These are phyloP conservation scores for Colletotrichum scovillei DNA, from an alignment of 2,329 filamentous ascomycete species.

Conservation along the genomic window DNA sequence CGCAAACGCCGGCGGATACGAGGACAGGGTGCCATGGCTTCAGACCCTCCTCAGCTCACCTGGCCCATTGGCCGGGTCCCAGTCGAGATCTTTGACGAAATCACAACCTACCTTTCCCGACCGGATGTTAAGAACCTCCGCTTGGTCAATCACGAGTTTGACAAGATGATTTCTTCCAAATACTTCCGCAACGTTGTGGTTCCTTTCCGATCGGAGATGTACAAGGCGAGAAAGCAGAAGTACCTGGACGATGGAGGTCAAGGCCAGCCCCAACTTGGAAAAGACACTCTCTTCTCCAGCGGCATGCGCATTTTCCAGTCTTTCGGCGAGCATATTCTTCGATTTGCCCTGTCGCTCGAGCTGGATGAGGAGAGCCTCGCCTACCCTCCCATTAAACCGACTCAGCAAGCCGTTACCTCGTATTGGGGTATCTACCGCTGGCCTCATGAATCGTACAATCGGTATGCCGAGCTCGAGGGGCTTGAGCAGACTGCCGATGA, in stretches of 20 bases:
- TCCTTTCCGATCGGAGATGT: constrained; percentile 73
- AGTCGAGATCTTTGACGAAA: constrained; percentile 70
- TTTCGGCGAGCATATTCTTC: constrained; percentile 69
- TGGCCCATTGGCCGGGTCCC: constrained; percentile 60
- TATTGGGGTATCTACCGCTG: constrained; percentile 76
- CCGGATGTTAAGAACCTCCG: constrained; percentile 70
- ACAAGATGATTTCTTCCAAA: constrained; percentile 65
- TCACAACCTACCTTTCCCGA: constrained; percentile 65
- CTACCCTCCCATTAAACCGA: constrained; percentile 65
- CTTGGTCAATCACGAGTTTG: constrained; percentile 68
- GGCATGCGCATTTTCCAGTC: constrained; percentile 71
- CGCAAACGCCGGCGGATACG: constrained; percentile 29
- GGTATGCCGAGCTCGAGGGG: constrained; percentile 68
- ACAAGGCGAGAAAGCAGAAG: constrained; percentile 48
- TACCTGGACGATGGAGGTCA: not conserved
- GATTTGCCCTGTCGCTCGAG: constrained; percentile 76
- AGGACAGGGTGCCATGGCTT: constrained; percentile 18
- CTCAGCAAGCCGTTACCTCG: constrained; percentile 63
- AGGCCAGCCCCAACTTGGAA: constrained; percentile 36
- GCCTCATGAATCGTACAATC: constrained; percentile 69
- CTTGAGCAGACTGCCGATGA: constrained; percentile 74
- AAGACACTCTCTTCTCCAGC: constrained; percentile 48
- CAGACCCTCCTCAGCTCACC: constrained; percentile 1
- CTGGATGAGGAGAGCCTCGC: constrained; percentile 65
- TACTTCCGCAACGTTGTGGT: constrained; percentile 74